Conservation (phyloP, 2,329 filamentous ascomycete species). For the Tolypocladium ophioglossoides region DNA sequence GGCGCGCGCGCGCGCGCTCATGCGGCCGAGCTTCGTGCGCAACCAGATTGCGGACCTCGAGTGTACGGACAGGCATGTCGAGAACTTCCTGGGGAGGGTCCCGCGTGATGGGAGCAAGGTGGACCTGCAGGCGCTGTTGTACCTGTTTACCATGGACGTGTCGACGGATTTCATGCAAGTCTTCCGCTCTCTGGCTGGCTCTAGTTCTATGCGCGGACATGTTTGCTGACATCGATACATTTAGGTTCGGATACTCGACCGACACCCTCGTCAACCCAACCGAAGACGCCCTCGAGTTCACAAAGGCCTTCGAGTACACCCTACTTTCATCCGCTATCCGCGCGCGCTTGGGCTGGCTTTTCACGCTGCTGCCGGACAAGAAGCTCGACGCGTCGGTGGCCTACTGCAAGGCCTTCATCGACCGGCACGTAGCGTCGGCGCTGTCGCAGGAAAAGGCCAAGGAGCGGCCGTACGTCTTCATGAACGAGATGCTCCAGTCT, state of each 20-base stretch:
- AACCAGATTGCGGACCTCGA: conserved; percentile 55
- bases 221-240: neutral
- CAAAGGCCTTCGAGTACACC: conserved; percentile 35
- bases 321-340: conserved; percentile 27
- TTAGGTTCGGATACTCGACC: conserved; percentile 31
- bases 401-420: conserved; percentile 36
- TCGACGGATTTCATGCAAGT: conserved; percentile 53
- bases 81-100: conserved; percentile 47
- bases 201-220: neutral
- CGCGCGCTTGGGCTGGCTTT: conserved; percentile 29
- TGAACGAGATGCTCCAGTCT: conserved; percentile 42
- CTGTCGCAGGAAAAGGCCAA: conserved; percentile 23
- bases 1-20: conserved; percentile 39
- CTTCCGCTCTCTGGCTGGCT: too few relatives aligned
- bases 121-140: conserved; percentile 54
- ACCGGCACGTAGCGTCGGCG: conserved; percentile 32
- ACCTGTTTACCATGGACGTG: conserved; percentile 54
- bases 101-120: conserved; percentile 43
- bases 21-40: conserved; percentile 42
- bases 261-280: conserved; percentile 25
- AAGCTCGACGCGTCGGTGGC: conserved; percentile 26
- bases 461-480: conserved; percentile 39
- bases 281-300: conserved; percentile 30
- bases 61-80: conserved; percentile 59
- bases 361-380: conserved; percentile 21